Evolutionary conservation across 2,329 filamentous ascomycete genomes (phyloP), one percentile per base, ranked within the genome.

Genomic region (Cladophialophora yegresii): DNA sequence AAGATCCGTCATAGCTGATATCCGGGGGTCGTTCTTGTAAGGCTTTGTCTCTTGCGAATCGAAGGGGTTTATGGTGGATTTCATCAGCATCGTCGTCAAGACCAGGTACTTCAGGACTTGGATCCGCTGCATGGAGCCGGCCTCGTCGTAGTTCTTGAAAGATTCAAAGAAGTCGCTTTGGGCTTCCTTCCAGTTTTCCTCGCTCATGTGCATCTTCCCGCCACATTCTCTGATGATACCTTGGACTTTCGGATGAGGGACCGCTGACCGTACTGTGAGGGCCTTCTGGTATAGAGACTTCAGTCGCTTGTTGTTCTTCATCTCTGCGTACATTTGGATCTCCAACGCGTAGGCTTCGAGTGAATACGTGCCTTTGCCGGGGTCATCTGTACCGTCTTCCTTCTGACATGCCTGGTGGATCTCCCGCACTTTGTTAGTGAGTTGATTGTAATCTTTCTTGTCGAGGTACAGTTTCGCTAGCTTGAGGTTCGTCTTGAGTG

Each of bases 201-300:
- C 95, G 77, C 91, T 95, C 95, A 99, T 98, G 81, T 98, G 93
- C 95, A 99, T 99, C 83, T 99, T 99, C 72, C 95, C 95, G 73
- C 95, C 95, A 76, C 95, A 99, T 80, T 99, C 95, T 61, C 93
- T 89, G 75, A 99, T 99, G 76, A 99, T 93, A 58, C 95, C 95
- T 92, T 98, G 97, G 76, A 99, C 96, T 80, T 96, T 96, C 64
- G 95, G 95, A 79, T 99, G 95, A 45, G 95, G 93, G 12, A 99
- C 95, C 0, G 95, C 95, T n/a, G 95, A 98, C 67, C 92, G 89
- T 61, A 99, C 93, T 69, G 90, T 90, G 56, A 99, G 84, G 4
- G 95, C 95, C 66, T 90, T 89, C 76, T 96, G 90, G 77, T 98
- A 99, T 16, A 98, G 83, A 13, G 89, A 85, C 83, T 98, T 98